Evolutionary conservation across 768 basidiomycete species (phyloP).

Genomic region (Auricularia sp.): DNA sequence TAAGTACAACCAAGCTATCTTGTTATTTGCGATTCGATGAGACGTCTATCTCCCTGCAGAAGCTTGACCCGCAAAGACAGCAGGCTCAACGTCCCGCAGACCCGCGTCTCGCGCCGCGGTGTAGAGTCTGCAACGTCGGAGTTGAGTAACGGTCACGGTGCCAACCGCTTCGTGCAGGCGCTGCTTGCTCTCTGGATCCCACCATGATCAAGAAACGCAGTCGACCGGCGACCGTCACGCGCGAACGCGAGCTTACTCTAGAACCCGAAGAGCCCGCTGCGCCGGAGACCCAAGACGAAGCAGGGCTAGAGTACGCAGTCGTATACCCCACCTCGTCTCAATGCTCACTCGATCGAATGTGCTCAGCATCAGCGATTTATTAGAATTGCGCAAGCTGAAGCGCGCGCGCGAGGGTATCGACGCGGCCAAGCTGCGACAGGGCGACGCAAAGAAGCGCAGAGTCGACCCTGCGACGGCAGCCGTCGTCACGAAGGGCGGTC

Average conservation of each 20-base stretch:
- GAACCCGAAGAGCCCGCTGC: neutral
- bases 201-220: conserved; percentile 29
- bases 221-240: conserved; percentile 17
- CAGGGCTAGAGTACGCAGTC: neutral
- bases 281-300: neutral
- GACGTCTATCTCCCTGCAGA: neutral
- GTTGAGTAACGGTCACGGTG: no score
- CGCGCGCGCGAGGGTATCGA: conserved; percentile 77
- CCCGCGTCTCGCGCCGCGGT: no score
- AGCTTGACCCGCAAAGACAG: neutral
- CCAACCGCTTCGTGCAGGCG: no score
- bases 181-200: no score
- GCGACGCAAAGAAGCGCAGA: conserved; percentile 62
- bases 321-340: neutral
- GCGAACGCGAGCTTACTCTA: conserved; percentile 14
- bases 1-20: no score
- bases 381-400: conserved; percentile 72
- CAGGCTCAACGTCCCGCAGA: neutral
- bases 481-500: conserved; percentile 1
- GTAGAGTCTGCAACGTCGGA: no score
- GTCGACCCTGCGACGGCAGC: conserved; percentile 16
- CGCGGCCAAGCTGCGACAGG: conserved; percentile 70
- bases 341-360: neutral
- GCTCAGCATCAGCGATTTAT: conserved; percentile 47
- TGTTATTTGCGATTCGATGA: no score